phyloP scores from a whole-genome alignment of 2,329 filamentous ascomycete genomes.

The Monosporascus cannonballus region DNA sequence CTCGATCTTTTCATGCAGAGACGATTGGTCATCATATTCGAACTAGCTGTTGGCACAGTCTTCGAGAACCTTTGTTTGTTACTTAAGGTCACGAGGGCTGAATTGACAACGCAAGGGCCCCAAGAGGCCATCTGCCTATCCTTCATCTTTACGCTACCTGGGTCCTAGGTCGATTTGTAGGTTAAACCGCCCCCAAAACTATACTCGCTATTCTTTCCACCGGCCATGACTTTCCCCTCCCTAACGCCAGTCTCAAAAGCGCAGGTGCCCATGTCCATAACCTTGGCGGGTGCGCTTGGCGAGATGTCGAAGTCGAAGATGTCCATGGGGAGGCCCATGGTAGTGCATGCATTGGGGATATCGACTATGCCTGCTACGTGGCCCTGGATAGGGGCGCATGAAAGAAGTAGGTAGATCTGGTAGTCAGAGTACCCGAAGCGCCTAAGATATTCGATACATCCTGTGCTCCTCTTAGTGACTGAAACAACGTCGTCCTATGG shows the following conservation, averaged over 20 bases:
- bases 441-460: slow-evolving; percentile 73
- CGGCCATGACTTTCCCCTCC: slow-evolving; percentile 36
- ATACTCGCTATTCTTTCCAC: slow-evolving; percentile 40
- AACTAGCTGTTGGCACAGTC: no score
- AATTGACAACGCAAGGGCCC: no score
- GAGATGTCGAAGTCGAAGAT: slow-evolving; percentile 93
- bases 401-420: slow-evolving; percentile 80
- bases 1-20: no score
- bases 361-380: slow-evolving; percentile 87
- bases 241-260: slow-evolving; percentile 51
- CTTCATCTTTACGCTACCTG: slow-evolving; percentile 4
- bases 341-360: slow-evolving; percentile 87
- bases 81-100: no score
- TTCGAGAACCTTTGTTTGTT: no score
- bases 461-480: slow-evolving; percentile 15
- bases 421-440: slow-evolving; percentile 67
- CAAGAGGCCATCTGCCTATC: background rate
- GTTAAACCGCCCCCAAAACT: slow-evolving; percentile 47
- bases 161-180: slow-evolving; percentile 27
- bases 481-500: background rate
- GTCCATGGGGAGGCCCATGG: slow-evolving; percentile 81
- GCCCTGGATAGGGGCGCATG: slow-evolving; percentile 80
- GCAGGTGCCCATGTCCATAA: slow-evolving; percentile 63
- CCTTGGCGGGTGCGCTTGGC: slow-evolving; percentile 49
- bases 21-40: no score